Evolutionary conservation across 306 rosid species (phyloP).

Genomic region (Chamaecrista fasciculata): DNA sequence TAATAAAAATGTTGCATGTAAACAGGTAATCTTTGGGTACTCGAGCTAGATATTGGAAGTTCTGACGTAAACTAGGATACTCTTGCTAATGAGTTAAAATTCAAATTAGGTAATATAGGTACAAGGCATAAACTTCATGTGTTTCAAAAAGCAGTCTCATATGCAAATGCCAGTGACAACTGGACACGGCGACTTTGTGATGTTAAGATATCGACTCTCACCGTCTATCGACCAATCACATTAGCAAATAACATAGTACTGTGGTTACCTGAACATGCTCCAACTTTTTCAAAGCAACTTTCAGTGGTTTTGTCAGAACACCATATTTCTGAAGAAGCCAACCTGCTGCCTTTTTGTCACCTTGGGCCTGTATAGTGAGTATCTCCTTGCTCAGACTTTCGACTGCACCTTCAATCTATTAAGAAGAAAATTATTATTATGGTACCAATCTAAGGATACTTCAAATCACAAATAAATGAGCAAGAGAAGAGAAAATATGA

Average conservation of each 20-base stretch:
- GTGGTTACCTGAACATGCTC: constrained; percentile 70
- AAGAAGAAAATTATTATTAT: constrained; percentile 14
- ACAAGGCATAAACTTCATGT: background rate
- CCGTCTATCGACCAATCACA: constrained; percentile 8
- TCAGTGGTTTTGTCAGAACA: constrained; percentile 58
- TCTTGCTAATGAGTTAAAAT: background rate
- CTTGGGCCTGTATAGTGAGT: constrained; percentile 87
- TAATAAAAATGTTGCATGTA: background rate
- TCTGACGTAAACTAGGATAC: background rate
- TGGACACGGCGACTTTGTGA: no score
- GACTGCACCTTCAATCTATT: constrained; percentile 77
- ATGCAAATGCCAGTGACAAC: no score
- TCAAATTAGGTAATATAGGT: background rate
- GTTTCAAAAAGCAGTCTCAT: background rate
- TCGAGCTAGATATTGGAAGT: background rate
- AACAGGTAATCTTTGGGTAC: background rate
- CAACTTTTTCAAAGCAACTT: constrained; percentile 60
- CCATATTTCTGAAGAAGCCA: constrained; percentile 65
- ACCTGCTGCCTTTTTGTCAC: constrained; percentile 82
- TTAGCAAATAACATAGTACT: constrained; percentile 5
- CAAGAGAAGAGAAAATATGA: constrained; percentile 16
- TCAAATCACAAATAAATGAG: no score
- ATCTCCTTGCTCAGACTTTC: constrained; percentile 86
- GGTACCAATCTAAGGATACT: background rate
- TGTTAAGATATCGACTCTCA: background rate